Conservation (phyloP, 2,329 filamentous ascomycete species). For the Aureobasidium sp. region DNA sequence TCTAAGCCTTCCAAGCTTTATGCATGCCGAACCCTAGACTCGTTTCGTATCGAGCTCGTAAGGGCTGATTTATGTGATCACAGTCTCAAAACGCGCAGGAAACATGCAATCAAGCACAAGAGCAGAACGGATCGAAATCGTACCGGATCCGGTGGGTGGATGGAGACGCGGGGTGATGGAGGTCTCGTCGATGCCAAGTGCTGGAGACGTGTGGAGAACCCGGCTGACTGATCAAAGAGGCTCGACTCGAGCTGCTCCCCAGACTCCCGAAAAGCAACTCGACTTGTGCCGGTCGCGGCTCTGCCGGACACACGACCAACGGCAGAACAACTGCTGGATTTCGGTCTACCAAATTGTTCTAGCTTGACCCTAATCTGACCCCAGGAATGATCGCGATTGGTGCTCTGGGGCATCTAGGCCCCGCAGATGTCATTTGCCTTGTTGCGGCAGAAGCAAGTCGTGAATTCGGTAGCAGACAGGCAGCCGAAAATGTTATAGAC, state of each 20-base stretch:
- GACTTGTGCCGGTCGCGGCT: conserved; percentile 7
- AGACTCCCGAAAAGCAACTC: conserved; percentile 10
- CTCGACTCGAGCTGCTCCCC: conserved; percentile 1
- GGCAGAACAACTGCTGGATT: conserved; percentile 5
- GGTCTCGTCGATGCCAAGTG: not conserved
- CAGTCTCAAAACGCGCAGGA: not conserved
- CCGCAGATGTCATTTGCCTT: conserved; percentile 7
- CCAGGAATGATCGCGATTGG: conserved; percentile 10
- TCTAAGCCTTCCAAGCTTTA: not conserved
- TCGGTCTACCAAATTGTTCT: conserved; percentile 11
- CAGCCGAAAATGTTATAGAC: conserved; percentile 13
- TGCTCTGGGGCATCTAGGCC: not conserved
- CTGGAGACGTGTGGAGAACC: conserved; percentile 1
- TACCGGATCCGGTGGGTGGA: not conserved
- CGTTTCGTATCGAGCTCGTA: not conserved
- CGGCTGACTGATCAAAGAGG: not conserved
- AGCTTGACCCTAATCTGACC: not conserved
- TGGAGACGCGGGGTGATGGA: not conserved
- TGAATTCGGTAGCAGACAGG: conserved; percentile 8
- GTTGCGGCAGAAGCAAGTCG: conserved; percentile 3
- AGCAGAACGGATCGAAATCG: not conserved
- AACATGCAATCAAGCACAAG: not conserved
- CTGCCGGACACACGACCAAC: conserved; percentile 4
- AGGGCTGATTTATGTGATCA: not conserved
- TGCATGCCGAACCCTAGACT: not conserved